These are phyloP conservation scores for Trypanosoma vivax DNA, from an alignment of 208 protist genomes.

Conservation along the genomic window DNA sequence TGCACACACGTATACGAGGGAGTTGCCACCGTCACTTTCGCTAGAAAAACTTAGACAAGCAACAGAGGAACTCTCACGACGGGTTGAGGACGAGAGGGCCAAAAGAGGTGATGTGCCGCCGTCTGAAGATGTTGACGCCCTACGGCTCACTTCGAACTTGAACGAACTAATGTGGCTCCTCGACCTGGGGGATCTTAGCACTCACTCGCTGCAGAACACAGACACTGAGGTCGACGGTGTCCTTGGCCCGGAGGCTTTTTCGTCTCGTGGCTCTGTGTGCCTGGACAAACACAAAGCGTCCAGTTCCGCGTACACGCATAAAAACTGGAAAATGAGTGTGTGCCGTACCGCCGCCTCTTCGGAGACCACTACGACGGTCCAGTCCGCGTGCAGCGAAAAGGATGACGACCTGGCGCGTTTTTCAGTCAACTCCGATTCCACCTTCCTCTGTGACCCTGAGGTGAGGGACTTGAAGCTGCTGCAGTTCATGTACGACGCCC, in stretches of 20 bases:
- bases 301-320: no score
- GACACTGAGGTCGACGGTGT: neutral
- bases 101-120: neutral
- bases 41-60: constrained; percentile 7
- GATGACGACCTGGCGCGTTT: constrained; percentile 9
- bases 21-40: constrained; percentile 12
- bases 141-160: constrained; percentile 10
- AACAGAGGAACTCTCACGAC: constrained; percentile 3
- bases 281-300: no score
- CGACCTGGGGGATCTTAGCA: neutral
- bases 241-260: no score
- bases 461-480: constrained; percentile 45
- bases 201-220: neutral
- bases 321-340: no score
- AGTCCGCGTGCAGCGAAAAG: neutral
- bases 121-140: neutral
- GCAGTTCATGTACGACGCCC: constrained; percentile 70
- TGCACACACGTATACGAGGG: neutral
- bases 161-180: constrained; percentile 21
- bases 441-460: neutral
- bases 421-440: constrained; percentile 14
- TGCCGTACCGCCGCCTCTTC: neutral
- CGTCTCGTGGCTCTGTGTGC: no score
- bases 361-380: neutral
- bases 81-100: neutral